Base-by-base conservation (phyloP, 805 yeast species). In the Priceomyces castillae region DNA sequence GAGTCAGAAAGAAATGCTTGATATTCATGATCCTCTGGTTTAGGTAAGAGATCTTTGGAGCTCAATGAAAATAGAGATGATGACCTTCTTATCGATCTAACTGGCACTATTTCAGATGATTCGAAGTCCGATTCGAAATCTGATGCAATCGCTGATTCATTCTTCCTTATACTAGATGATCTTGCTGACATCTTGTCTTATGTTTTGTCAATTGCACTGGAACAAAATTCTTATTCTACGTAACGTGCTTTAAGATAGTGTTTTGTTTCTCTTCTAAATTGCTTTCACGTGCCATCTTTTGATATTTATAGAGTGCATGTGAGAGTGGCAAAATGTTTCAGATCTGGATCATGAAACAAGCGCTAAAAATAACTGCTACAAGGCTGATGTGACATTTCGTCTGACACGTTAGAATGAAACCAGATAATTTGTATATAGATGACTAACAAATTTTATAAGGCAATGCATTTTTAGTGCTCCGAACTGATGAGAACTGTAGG, bases 1-100 rank as follows among this genome's bases (percentile, higher is more conserved):
- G 76, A 76, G 64, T 92, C 98, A 30, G 82, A 78, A 42, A 90
- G 82, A 61, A 90, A 90, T 37, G 84, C 87, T 47, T 77, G 74
- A 56, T 88, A 83, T 62, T 92, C 95, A 14, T 74, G 73, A 45
- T 81, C 81, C 56, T 85, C 87, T 7, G 94, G 92, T 36, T 86
- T 83, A 9, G 89, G 90, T 51, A 85, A 69, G 4, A 80, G 84
- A 48, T 68, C 69, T 45, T 64, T 64, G 48, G 81, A 67, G 57
- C 81, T 64, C 51, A 84, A 68, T 30, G 74, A 69, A 49, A 74
- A 58, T 63, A 78, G 45, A 52, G 84, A 79, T 14, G 83, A 71
- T 46, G 80, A 76, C 52, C 82, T 67, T 54, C 80, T 67, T 19
- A 74, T 54, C 16, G 59, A 61, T 4, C 40, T 41, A 10, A 37